Base-by-base conservation (phyloP, 169 alveolate genomes). In the Eimeria sp. region DNA sequence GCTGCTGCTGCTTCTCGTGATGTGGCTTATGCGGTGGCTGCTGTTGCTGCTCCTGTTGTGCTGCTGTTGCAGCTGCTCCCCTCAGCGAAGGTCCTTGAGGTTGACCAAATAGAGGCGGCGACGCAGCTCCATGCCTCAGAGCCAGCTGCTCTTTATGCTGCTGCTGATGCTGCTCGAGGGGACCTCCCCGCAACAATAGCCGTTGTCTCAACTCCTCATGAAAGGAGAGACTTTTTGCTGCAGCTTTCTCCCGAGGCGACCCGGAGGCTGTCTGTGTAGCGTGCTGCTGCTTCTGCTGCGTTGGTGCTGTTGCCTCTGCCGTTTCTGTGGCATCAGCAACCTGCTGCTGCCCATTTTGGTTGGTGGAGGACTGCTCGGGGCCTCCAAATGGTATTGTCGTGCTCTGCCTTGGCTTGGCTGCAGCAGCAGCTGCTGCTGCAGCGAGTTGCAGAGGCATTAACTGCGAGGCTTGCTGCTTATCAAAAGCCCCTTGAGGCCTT, bases 391-490 rank as follows among this genome's bases (percentile, higher is more conserved):
- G 89, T 6, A 78, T 78, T 30, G 25, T 78, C 14, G 67, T 78
- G 67, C 89, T 78, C 47, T 78, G 89, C 5, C 13, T 27, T 1
- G 89, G 89, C 89, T 49, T 78, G 11, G 89, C 67, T 11, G 89
- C 89, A 2, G 89, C 89, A 45, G 89, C 67, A 14, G 89, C 70
- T 78, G 61, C 89, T 43, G 89, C 89, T 78, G 89, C 67, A n/a
- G 86, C 57, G 13, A 78, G 89, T 70, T 78, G 89, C 89, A 78
- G 67, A 7, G 89, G 89, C 61, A 18, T 49, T 30, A 78, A 0
- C 40, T 43, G 57, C 30, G 89, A 27, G 4, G 13, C 47, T 18
- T 78, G 61, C 67, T 43, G 89, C 89, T 25, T 78, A 3, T 34
- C 9, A 20, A 70, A 10, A 18, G 65, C 67, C 9, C 89, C 89